Base-by-base conservation (phyloP, 129 eudicot genomes). In the Erigeron canadensis region DNA sequence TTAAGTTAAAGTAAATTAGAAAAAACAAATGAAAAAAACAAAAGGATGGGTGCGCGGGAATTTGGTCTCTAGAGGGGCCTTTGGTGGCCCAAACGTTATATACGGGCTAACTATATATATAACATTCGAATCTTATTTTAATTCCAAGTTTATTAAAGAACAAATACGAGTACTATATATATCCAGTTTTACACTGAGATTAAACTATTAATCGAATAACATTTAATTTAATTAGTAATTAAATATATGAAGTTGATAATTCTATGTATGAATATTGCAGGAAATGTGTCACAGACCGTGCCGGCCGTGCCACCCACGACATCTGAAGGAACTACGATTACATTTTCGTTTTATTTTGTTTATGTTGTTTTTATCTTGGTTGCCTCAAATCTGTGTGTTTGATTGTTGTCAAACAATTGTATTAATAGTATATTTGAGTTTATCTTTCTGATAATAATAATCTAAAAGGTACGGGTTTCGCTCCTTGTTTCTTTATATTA, bases 281-380 rank as follows among this genome's bases (percentile, higher is more conserved):
- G 73, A 70, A 77, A 78, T 43, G 77, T 50, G 43, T 6, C 67
- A 51, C 44, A 71, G 1, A 34, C 59, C 23, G 19, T 34, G 10
- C 72, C 69, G 9, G 13, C 44, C 13, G n/a, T 16, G 34, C 45
- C 73, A 5, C 65, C 78, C 38, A 9, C 72, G 71, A 63, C 50
- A 70, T 78, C 77, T 6, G 61, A 70, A 19, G 77, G 81, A 46
- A 71, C 37, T 28, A 54, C 15, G 4, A 42, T 28, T 10, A 63
- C 54, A 10, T 10, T 70, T 19, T 5, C 77, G 63, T 43, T 63
- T 8, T 78, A 53, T 63, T 34, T 62, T 13, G 54, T 43, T 34
- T 34, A 63, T 63, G 43, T 71, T 63, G 53, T 47, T 71, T 53
- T n/a, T 63, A 1, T 69, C 1, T 69, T 77, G n/a, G 47, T 77